Conservation (phyloP, 2,329 filamentous ascomycete species). For the Lecanicillium sp. region DNA sequence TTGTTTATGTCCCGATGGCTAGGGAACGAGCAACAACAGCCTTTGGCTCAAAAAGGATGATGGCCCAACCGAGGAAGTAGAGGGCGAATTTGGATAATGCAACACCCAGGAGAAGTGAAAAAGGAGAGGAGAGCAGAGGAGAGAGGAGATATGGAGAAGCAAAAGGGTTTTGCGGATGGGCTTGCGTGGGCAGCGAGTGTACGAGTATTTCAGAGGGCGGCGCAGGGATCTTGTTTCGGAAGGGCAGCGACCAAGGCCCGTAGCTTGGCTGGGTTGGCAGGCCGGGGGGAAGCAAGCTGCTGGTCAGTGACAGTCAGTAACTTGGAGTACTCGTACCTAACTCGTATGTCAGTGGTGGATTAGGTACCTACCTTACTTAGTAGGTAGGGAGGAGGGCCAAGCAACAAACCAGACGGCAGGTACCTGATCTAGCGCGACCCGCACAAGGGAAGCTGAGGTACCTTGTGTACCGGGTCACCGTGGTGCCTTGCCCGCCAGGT, state of each 20-base stretch:
- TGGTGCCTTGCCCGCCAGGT: slow-evolving; percentile 8
- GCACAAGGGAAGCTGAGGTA: slow-evolving; percentile 2
- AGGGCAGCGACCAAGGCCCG: slow-evolving; percentile 3
- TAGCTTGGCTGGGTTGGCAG: background rate
- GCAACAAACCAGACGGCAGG: background rate
- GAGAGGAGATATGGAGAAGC: slow-evolving; percentile 7
- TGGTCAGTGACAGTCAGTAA: no score
- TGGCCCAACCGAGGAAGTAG: no score
- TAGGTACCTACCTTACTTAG: no score
- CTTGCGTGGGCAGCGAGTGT: background rate
- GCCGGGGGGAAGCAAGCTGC: background rate
- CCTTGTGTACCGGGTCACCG: slow-evolving; percentile 17
- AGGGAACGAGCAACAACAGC: no score
- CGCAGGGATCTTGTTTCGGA: slow-evolving; percentile 10
- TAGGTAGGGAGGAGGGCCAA: no score
- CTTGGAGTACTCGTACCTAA: no score
- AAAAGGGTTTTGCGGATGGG: slow-evolving; percentile 5
- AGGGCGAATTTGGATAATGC: no score
- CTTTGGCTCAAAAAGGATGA: no score
- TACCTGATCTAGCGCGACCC: background rate
- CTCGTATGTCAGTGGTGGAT: no score
- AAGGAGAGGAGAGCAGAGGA: slow-evolving; percentile 1
- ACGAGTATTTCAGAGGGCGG: slow-evolving; percentile 1
- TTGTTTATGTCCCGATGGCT: no score
- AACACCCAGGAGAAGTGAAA: slow-evolving; percentile 1